Percentiles rank a stretch among this genome's conserved stretches.
Evolutionary conservation across 2,329 filamentous ascomycete species (phyloP).

Genomic region (Truncatella angustata): DNA sequence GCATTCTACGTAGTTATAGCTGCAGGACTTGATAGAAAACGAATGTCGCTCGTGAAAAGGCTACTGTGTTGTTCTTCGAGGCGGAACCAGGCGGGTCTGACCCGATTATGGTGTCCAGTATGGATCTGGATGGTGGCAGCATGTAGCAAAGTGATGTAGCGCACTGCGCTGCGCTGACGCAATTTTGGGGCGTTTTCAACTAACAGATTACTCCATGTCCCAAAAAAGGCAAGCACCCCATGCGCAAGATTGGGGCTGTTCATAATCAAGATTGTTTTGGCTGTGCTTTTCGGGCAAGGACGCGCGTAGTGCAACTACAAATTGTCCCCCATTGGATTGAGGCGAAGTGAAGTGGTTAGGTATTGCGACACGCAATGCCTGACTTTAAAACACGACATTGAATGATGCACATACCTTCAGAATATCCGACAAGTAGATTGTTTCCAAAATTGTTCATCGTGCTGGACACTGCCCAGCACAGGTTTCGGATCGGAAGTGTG

Average conservation of each 20-base stretch:
- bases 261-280: not conserved
- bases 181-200: not conserved
- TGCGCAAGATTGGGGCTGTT: not conserved
- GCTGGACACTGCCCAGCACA: not conserved
- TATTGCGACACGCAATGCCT: not conserved
- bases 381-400: not conserved
- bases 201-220: slow-evolving; percentile 1
- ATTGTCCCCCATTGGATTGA: not conserved
- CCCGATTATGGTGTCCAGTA: not conserved
- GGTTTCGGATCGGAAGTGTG: not conserved
- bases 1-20: no score
- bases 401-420: not conserved
- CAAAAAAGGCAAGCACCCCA: not conserved
- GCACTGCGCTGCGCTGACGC: slow-evolving; percentile 5
- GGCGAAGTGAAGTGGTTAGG: not conserved
- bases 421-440: no score
- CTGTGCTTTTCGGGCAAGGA: not conserved
- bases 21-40: no score
- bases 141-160: slow-evolving; percentile 4
- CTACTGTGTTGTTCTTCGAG: no score
- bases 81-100: no score
- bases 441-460: not conserved
- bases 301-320: not conserved
- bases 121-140: not conserved
- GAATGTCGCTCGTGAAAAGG: no score